Percentiles rank a stretch among this genome's conserved stretches.
Conservation (phyloP, 192 early-diverging fungal species). For the Polychytrium aggregatum region DNA sequence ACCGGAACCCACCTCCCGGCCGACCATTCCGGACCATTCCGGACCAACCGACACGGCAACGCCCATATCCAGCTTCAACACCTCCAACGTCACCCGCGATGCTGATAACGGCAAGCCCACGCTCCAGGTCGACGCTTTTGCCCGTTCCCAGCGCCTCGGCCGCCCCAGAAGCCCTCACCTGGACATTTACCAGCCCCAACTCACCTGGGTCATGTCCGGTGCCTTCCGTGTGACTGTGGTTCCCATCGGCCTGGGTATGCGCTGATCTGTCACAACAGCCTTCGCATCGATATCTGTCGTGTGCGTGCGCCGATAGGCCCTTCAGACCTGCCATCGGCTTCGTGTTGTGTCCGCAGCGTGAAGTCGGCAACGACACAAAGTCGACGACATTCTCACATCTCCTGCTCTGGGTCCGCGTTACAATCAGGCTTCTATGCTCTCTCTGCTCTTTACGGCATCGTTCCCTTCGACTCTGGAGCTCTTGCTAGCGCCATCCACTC, state of each 20-base stretch:
- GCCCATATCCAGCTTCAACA: conserved; percentile 1
- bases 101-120: conserved; percentile 26
- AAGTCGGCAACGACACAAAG: too few species aligned
- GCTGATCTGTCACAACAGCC: too few species aligned
- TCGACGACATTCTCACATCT: too few species aligned
- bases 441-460: conserved; percentile 56
- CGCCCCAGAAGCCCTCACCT: conserved; percentile 79
- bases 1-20: too few species aligned
- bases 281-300: too few species aligned
- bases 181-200: conserved; percentile 82
- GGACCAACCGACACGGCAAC: too few species aligned
- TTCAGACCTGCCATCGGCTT: too few species aligned
- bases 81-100: background rate
- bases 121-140: conserved; percentile 32
- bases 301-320: too few species aligned
- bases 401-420: too few species aligned
- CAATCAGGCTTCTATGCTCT: conserved; percentile 56
- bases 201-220: conserved; percentile 69
- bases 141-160: conserved; percentile 22
- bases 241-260: conserved; percentile 54
- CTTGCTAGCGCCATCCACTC: conserved; percentile 55
- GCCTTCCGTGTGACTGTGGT: conserved; percentile 68
- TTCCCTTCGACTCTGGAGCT: conserved; percentile 57
- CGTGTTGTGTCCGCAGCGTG: too few species aligned
- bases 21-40: too few species aligned